Percentiles rank a stretch among this genome's conserved stretches.
Evolutionary conservation across 306 rosid species (phyloP).

Genomic region (Malus fusca): DNA sequence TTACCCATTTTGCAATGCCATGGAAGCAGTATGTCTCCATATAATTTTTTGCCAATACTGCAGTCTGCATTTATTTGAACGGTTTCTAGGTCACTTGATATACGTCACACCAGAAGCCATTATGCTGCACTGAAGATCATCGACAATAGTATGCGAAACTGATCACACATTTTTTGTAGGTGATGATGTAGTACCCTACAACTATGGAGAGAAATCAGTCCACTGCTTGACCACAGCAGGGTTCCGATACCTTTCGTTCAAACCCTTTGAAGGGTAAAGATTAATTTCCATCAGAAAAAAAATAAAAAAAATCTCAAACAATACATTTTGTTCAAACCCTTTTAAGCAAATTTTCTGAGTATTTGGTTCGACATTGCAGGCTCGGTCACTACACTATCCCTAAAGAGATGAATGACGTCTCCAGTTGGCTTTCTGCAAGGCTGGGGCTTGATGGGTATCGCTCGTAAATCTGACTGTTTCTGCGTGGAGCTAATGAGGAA

Average conservation of each 20-base stretch:
- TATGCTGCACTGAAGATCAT: neutral
- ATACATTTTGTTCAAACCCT: neutral
- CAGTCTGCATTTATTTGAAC: neutral
- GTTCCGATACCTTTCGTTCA: constrained; percentile 60
- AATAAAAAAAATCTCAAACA: neutral
- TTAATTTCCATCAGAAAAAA: neutral
- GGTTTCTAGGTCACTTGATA: neutral
- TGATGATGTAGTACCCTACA: constrained; percentile 54
- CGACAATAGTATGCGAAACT: neutral
- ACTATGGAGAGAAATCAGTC: constrained; percentile 77
- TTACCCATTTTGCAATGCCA: constrained; percentile 74
- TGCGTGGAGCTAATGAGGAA: constrained; percentile 11
- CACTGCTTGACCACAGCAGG: constrained; percentile 68
- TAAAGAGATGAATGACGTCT: constrained; percentile 92
- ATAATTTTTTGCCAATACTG: neutral
- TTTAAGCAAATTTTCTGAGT: neutral
- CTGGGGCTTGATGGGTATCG: constrained; percentile 69
- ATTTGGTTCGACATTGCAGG: constrained; percentile 44
- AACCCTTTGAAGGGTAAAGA: constrained; percentile 75
- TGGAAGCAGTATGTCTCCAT: constrained; percentile 58
- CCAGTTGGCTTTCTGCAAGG: constrained; percentile 75
- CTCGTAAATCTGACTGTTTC: constrained; percentile 2
- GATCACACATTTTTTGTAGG: neutral
- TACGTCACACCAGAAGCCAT: neutral
- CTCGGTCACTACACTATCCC: constrained; percentile 95